A percentile compares a stretch with the other conserved stretches of the same genome.
Evolutionary conservation across 2,329 filamentous ascomycete genomes (phyloP).

Genomic region (Bipolaris victoriae): DNA sequence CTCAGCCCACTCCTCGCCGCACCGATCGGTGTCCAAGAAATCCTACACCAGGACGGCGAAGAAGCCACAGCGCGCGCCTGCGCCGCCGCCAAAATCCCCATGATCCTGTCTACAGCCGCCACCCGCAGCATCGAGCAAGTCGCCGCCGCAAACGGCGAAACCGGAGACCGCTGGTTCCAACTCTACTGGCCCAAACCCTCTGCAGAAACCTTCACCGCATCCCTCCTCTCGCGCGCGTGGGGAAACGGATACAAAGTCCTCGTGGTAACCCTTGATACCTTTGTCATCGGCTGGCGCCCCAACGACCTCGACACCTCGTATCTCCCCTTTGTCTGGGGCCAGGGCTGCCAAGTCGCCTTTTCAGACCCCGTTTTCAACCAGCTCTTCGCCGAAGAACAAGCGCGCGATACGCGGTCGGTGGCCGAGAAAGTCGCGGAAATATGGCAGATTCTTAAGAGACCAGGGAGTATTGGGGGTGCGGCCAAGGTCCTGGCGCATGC

Average conservation of each 20-base stretch:
- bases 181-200: slow-evolving; percentile 74
- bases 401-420: slow-evolving; percentile 38
- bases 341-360: slow-evolving; percentile 46
- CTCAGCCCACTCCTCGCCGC: slow-evolving; percentile 66
- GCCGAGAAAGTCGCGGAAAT: slow-evolving; percentile 46
- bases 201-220: slow-evolving; percentile 68
- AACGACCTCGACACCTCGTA: slow-evolving; percentile 69
- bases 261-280: slow-evolving; percentile 76
- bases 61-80: slow-evolving; percentile 68
- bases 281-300: slow-evolving; percentile 71
- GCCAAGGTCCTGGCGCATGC: slow-evolving; percentile 45
- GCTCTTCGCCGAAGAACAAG: slow-evolving; percentile 41
- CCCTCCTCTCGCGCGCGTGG: slow-evolving; percentile 67
- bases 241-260: slow-evolving; percentile 67
- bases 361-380: slow-evolving; percentile 47
- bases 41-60: slow-evolving; percentile 71
- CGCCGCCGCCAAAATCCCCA: slow-evolving; percentile 66
- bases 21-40: slow-evolving; percentile 71
- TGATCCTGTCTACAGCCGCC: slow-evolving; percentile 70
- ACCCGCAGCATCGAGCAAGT: slow-evolving; percentile 70
- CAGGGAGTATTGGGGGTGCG: slow-evolving; percentile 42
- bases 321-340: slow-evolving; percentile 62
- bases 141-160: slow-evolving; percentile 60
- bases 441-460: slow-evolving; percentile 47
- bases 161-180: slow-evolving; percentile 71